Evolutionary conservation across 116 monocot species (phyloP).

Genomic region (Iris pallida): DNA sequence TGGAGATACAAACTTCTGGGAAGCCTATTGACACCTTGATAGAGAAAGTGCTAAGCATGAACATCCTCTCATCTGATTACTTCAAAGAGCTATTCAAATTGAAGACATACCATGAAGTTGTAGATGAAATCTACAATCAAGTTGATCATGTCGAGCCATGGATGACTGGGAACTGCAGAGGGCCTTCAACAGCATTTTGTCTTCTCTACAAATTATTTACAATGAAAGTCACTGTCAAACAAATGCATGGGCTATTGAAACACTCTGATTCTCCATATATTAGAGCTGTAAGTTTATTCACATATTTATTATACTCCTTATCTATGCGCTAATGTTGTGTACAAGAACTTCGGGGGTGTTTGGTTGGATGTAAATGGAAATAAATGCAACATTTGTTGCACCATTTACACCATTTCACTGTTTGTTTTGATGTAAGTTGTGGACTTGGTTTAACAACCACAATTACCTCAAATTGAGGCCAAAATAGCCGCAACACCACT

Average conservation of each 20-base stretch:
- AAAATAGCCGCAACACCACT: too few species aligned
- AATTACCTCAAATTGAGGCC: too few species aligned
- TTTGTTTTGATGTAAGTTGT: too few species aligned
- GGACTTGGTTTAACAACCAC: too few species aligned
- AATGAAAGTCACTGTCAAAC: slow-evolving; percentile 88
- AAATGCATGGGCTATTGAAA: slow-evolving; percentile 81
- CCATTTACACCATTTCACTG: too few species aligned
- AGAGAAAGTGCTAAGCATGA: slow-evolving; percentile 85
- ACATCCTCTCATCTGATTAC: slow-evolving; percentile 86
- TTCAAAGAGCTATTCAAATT: slow-evolving; percentile 77
- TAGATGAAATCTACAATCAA: slow-evolving; percentile 89
- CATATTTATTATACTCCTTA: neutral
- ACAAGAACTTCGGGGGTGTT: too few species aligned
- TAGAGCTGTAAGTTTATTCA: slow-evolving; percentile 73
- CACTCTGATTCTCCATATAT: slow-evolving; percentile 84
- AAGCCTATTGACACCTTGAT: slow-evolving; percentile 66
- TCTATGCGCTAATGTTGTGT: too few species aligned
- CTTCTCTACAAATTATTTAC: slow-evolving; percentile 86
- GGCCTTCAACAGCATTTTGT: slow-evolving; percentile 86
- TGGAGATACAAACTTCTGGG: slow-evolving; percentile 74
- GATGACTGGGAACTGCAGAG: slow-evolving; percentile 95
- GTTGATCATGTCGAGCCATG: slow-evolving; percentile 93
- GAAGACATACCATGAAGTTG: slow-evolving; percentile 86
- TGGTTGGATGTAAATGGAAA: too few species aligned
- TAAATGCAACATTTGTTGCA: too few species aligned